A percentile compares a stretch with the other conserved stretches of the same genome.
Evolutionary conservation across 140 eudicot genomes (phyloP).

Genomic region (Senecio squalidus): DNA sequence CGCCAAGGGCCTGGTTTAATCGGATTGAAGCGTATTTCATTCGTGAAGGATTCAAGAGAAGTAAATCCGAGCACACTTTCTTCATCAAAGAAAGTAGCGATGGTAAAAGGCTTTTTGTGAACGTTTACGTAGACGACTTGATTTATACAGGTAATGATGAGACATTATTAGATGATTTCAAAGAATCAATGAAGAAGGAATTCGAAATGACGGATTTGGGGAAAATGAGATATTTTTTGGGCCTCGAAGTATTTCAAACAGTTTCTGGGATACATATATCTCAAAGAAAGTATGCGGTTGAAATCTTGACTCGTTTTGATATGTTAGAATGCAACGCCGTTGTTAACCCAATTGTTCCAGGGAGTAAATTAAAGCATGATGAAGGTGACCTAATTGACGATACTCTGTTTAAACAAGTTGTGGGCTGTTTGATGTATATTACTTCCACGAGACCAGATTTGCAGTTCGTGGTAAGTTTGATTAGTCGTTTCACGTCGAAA

Average conservation of each 20-base stretch:
- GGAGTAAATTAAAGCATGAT: not conserved
- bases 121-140: slow-evolving; percentile 6
- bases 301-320: not conserved
- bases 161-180: not conserved
- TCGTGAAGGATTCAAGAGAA: too few relatives aligned
- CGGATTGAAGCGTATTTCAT: too few relatives aligned
- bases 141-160: not conserved
- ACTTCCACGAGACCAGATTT: not conserved
- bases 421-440: not conserved
- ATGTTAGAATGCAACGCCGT: not conserved
- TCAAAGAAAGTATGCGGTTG: not conserved
- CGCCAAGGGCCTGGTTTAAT: too few relatives aligned
- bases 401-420: not conserved
- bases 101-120: not conserved
- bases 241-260: not conserved
- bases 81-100: not conserved
- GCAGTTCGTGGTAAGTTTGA: not conserved
- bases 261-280: not conserved
- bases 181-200: not conserved
- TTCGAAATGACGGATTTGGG: too few relatives aligned
- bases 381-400: not conserved
- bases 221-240: not conserved
- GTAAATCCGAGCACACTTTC: too few relatives aligned
- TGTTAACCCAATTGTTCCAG: not conserved
- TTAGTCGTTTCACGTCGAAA: not conserved